phyloP scores from a whole-genome alignment of 345 rosid genomes.

The Eucalyptus regnans region DNA sequence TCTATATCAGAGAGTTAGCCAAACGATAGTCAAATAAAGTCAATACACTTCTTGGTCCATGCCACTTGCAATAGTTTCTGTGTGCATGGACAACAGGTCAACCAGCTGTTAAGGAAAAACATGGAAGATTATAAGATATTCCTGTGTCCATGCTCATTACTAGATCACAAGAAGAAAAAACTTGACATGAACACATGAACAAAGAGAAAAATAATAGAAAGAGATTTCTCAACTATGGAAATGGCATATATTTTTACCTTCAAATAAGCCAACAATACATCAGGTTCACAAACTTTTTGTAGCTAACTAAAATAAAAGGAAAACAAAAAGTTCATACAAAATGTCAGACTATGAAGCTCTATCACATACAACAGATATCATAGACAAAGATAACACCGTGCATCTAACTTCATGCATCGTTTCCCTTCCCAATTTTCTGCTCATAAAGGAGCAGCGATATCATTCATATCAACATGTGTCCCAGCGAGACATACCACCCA shows the following conservation, averaged over 20 bases:
- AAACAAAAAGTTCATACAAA: neutral
- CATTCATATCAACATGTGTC: neutral
- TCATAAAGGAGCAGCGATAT: neutral
- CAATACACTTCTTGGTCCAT: neutral
- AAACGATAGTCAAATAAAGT: neutral
- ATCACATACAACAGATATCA: neutral
- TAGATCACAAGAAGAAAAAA: neutral
- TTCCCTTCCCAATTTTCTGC: neutral
- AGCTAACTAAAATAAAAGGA: neutral
- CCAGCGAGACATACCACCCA: neutral
- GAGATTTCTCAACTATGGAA: neutral
- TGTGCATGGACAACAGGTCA: neutral
- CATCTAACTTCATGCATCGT: neutral
- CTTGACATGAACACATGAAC: neutral
- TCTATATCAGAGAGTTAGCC: neutral
- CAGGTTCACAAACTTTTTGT: neutral
- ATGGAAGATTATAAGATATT: neutral
- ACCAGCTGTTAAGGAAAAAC: neutral
- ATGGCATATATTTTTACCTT: neutral
- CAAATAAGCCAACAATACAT: neutral
- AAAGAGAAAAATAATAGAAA: neutral
- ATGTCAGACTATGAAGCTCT: neutral
- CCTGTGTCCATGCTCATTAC: neutral
- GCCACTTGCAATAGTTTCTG: neutral
- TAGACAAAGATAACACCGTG: neutral